phyloP scores from a whole-genome alignment of 352 stramenopile species.

The Pythium graminicola region DNA sequence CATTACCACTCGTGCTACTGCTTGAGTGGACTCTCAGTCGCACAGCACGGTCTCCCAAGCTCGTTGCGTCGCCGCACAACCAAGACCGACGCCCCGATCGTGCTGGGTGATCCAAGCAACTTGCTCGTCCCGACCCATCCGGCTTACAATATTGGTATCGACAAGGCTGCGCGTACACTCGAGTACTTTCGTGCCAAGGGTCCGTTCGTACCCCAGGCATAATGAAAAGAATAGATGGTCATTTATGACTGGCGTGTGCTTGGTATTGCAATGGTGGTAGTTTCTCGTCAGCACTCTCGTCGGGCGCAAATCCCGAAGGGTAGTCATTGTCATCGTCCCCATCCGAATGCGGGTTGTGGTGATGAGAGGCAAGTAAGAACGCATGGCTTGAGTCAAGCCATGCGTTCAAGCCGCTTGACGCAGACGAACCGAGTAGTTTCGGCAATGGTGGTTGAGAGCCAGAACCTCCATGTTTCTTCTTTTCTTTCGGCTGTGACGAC shows the following conservation, averaged over 20 bases:
- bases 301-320: conserved; percentile 13
- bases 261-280: conserved; percentile 39
- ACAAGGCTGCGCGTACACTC: conserved; percentile 69
- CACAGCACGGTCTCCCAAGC: conserved; percentile 71
- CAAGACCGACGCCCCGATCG: conserved; percentile 29
- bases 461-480: conserved; percentile 34
- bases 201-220: conserved; percentile 34
- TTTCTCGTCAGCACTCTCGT: conserved; percentile 31
- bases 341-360: conserved; percentile 4
- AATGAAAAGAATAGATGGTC: conserved; percentile 1
- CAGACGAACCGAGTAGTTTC: conserved; percentile 32
- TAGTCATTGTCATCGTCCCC: conserved; percentile 23
- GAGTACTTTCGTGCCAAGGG: conserved; percentile 62
- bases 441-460: conserved; percentile 35
- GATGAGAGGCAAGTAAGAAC: neutral
- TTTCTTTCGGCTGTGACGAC: conserved; percentile 21
- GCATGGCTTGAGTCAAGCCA: too few relatives aligned
- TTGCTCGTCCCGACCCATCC: conserved; percentile 82
- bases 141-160: conserved; percentile 89
- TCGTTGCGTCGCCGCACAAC: conserved; percentile 19
- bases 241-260: conserved; percentile 4
- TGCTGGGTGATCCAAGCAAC: conserved; percentile 60
- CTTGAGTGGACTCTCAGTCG: conserved; percentile 92
- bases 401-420: too few relatives aligned
- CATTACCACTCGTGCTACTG: conserved; percentile 99